Percentiles rank a stretch among this genome's conserved stretches.
phyloP scores from a whole-genome alignment of 495 filamentous ascomycete species.

The Pyronema domesticum region DNA sequence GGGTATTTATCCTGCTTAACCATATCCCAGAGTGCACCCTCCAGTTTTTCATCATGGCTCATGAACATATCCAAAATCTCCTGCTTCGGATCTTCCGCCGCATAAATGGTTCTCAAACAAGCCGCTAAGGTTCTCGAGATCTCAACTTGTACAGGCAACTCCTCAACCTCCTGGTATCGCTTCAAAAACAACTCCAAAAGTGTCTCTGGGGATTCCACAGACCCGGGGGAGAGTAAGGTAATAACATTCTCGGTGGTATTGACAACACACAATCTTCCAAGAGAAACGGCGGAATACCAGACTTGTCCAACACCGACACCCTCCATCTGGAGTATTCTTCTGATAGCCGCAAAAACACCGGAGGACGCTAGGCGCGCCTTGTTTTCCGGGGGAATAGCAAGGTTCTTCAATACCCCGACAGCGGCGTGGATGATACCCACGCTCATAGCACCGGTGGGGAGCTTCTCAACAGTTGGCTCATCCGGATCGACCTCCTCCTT shows the following conservation, averaged over 20 bases:
- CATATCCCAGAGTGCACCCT: slow-evolving; percentile 41
- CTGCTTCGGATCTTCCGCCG: slow-evolving; percentile 1
- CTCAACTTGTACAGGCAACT: slow-evolving; percentile 51
- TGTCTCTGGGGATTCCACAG: slow-evolving; percentile 35
- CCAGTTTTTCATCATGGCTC: slow-evolving; percentile 26
- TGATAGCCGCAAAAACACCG: slow-evolving; percentile 29
- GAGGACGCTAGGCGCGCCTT: slow-evolving; percentile 39
- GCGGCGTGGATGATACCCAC: slow-evolving; percentile 39
- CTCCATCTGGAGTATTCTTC: slow-evolving; percentile 43
- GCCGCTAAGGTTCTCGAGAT: slow-evolving; percentile 48
- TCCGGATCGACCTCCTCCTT: not conserved
- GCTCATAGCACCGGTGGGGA: slow-evolving; percentile 15
- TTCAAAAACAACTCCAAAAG: slow-evolving; percentile 38
- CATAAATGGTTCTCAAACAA: slow-evolving; percentile 43
- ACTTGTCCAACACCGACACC: slow-evolving; percentile 45
- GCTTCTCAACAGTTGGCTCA: slow-evolving; percentile 3
- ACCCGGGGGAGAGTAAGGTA: slow-evolving; percentile 27
- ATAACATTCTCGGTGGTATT: slow-evolving; percentile 18
- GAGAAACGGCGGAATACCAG: slow-evolving; percentile 48
- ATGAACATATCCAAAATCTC: slow-evolving; percentile 35
- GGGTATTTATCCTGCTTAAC: slow-evolving; percentile 52
- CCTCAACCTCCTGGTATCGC: slow-evolving; percentile 38
- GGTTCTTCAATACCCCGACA: slow-evolving; percentile 62
- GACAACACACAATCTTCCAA: slow-evolving; percentile 42
- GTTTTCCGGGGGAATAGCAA: slow-evolving; percentile 50